A percentile compares a stretch with the other conserved stretches of the same genome.
Conservation (phyloP, 208 protist species). For the Trypanosoma mega region DNA sequence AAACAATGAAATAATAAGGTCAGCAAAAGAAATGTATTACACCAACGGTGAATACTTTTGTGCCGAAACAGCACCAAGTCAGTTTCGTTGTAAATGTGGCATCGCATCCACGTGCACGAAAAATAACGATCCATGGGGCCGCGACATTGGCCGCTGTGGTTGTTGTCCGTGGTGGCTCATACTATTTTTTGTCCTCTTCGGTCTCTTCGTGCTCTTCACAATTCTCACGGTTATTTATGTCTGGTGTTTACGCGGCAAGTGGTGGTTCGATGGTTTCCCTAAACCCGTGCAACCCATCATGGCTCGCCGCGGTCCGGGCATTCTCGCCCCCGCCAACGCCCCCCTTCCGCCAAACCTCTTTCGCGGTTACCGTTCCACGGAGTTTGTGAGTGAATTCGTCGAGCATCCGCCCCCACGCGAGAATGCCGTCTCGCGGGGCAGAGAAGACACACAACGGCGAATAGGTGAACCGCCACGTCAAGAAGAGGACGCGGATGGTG, state of each 20-base stretch:
- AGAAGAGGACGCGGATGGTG: background rate
- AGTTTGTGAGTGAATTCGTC: conserved; percentile 44
- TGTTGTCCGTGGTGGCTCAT: conserved; percentile 66
- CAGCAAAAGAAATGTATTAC: conserved; percentile 1
- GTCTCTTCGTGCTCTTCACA: conserved; percentile 19
- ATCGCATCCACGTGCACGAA: conserved; percentile 11
- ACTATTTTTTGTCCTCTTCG: conserved; percentile 34
- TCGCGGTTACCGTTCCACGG: conserved; percentile 39
- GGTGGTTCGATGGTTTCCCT: conserved; percentile 68
- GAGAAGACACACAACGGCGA: background rate
- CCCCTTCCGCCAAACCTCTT: conserved; percentile 59
- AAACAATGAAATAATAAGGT: conserved; percentile 1
- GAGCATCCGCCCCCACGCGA: background rate
- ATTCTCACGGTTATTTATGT: conserved; percentile 32
- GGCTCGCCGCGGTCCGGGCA: conserved; percentile 35
- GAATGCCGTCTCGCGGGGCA: background rate
- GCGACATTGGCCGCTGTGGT: conserved; percentile 59
- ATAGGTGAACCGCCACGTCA: conserved; percentile 1
- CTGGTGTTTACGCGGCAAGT: conserved; percentile 34
- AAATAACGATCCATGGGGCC: conserved; percentile 29
- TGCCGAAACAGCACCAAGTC: conserved; percentile 9
- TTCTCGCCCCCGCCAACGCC: conserved; percentile 30
- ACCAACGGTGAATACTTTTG: conserved; percentile 27
- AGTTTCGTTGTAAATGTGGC: conserved; percentile 24
- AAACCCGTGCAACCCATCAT: conserved; percentile 35